Base-by-base conservation (phyloP, 73 alveolate genomes). In the Paramecium bursaria region DNA sequence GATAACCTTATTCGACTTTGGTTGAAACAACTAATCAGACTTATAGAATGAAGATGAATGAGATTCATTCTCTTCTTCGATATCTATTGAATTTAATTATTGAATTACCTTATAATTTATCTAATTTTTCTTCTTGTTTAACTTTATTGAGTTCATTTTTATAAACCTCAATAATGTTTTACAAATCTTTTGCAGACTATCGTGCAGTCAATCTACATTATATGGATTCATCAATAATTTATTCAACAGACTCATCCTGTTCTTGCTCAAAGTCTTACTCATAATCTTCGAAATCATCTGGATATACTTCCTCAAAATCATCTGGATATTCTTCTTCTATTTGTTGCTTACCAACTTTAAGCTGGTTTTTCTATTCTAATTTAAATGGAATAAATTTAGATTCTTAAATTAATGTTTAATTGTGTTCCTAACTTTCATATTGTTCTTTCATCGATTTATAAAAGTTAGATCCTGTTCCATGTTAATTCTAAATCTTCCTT, bases 221-320 rank as follows among this genome's bases (percentile, higher is more conserved):
- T 30, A 30, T 50, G 51, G 33, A 30, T n/a, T 57, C 76, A 57
- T 57, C 76, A 57, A 48, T 50, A n/a, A 57, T 15, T 0, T 30
- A 30, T 15, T 57, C 76, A 19, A 30, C 76, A 57, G 27, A 30
- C 4, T 30, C 33, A 13, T 30, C 76, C 1, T 48, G 27, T 57
- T 57, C 76, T 30, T 57, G 27, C 15, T 57, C 23, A 19, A 51
- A 30, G 27, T 57, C 76, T 23, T 23, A 57, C 21, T 57, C 76
- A 57, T 57, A 57, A 75, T 75, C 88, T 51, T 75, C 88, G 22
- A 27, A 39, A 19, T 73, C 48, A 51, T 75, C 88, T 29, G 49
- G 35, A 33, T 75, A 48, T 11, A 27, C 25, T 47, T 53, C 74
- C n/a, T 75, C 88, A 30, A 49, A 75, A 50, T 75, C 88, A 48